phyloP scores from a whole-genome alignment of 805 yeast genomes.

The Barnettozyma sucrosica region DNA sequence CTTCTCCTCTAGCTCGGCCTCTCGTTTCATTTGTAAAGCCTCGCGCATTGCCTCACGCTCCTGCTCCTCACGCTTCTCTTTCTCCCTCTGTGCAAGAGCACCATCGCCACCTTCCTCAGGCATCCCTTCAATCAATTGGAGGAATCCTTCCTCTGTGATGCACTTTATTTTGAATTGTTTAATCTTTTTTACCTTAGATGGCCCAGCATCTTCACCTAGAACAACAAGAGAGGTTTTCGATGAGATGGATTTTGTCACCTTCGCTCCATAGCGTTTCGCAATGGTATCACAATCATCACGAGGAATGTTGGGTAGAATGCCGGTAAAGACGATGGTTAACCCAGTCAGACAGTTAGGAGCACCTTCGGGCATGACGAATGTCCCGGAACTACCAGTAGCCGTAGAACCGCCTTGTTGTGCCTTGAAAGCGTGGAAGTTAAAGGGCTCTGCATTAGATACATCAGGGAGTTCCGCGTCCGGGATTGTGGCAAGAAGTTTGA shows the following conservation, averaged over 20 bases:
- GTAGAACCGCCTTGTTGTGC: conserved; percentile 36
- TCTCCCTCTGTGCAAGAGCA: conserved; percentile 68
- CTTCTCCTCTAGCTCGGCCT: conserved; percentile 35
- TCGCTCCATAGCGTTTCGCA: conserved; percentile 87
- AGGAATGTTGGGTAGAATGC: conserved; percentile 73
- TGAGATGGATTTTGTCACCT: conserved; percentile 79
- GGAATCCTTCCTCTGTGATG: conserved; percentile 80
- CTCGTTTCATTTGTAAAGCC: conserved; percentile 41
- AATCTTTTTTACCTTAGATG: conserved; percentile 83
- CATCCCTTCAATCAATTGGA: conserved; percentile 66
- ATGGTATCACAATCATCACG: conserved; percentile 69
- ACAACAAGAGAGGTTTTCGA: conserved; percentile 85
- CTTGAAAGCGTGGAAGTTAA: conserved; percentile 54
- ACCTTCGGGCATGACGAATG: conserved; percentile 67
- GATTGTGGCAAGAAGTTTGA: conserved; percentile 53
- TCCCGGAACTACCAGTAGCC: conserved; percentile 30
- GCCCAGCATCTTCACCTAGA: conserved; percentile 94
- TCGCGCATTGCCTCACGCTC: conserved; percentile 50
- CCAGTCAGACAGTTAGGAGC: conserved; percentile 84
- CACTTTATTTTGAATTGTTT: conserved; percentile 70
- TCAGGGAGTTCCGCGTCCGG: conserved; percentile 68
- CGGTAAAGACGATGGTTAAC: conserved; percentile 88
- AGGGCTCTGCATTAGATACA: conserved; percentile 37
- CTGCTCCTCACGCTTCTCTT: conserved; percentile 62
- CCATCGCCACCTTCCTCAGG: conserved; percentile 91